phyloP scores from a whole-genome alignment of 129 eudicot genomes.

The Flaveria robusta region DNA sequence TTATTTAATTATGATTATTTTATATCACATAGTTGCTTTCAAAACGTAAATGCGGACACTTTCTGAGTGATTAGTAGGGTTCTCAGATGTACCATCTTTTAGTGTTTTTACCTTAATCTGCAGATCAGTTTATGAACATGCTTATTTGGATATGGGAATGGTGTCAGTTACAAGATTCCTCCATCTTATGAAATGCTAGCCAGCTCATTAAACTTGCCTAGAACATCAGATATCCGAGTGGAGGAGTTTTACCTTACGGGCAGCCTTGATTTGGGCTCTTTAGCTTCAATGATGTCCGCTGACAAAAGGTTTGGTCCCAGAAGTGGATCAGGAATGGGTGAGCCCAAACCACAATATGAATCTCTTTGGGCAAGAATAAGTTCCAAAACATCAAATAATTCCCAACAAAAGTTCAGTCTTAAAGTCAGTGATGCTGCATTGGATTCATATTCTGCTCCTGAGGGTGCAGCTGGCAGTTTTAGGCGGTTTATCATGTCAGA shows the following conservation, averaged over 20 bases:
- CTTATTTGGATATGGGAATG: slow-evolving; percentile 84
- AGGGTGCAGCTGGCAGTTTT: slow-evolving; percentile 92
- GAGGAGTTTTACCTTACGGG: slow-evolving; percentile 84
- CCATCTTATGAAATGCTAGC: slow-evolving; percentile 76
- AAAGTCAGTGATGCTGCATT: slow-evolving; percentile 70
- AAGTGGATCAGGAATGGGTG: slow-evolving; percentile 72
- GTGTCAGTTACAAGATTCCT: slow-evolving; percentile 84
- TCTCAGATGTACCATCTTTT: slow-evolving; percentile 3
- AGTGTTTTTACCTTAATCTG: slow-evolving; percentile 24
- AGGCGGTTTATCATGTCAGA: slow-evolving; percentile 85
- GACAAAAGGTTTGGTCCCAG: slow-evolving; percentile 55
- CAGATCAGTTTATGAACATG: slow-evolving; percentile 76
- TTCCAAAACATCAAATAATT: slow-evolving; percentile 46
- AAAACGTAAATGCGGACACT: slow-evolving; percentile 1
- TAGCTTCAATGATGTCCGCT: slow-evolving; percentile 93
- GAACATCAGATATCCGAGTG: slow-evolving; percentile 66
- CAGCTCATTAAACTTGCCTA: slow-evolving; percentile 67
- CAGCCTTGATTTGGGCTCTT: slow-evolving; percentile 88
- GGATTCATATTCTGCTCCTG: slow-evolving; percentile 71
- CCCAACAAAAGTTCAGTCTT: slow-evolving; percentile 62
- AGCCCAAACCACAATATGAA: slow-evolving; percentile 66
- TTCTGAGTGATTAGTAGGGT: background rate
- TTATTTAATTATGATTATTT: slow-evolving; percentile 2
- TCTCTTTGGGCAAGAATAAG: slow-evolving; percentile 81
- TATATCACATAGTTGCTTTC: background rate